Evolutionary conservation across 352 stramenopile species (phyloP), one percentile per base, ranked within the genome.

Genomic region (Phytophthora litchii): DNA sequence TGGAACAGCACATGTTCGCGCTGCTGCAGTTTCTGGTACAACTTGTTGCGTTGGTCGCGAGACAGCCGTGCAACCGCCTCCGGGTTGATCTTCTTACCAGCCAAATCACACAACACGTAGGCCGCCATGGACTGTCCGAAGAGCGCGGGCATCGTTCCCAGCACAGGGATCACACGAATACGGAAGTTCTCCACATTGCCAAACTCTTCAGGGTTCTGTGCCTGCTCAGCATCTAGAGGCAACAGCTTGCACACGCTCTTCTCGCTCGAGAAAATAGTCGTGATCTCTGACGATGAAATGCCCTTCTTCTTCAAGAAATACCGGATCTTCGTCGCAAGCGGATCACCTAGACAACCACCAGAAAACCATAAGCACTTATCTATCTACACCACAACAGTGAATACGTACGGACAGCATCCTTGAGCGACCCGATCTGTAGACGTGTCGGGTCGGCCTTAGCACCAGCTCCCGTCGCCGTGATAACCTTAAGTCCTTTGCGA

Each of bases 121-220:
- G 95, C 86, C 2, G 97, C 97, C 78, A 99, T 96, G 17, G 95
- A 88, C 69, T 99, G 95, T n/a, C 97, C 96, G 72, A 99, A 98
- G 51, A 99, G 96, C 29, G 97, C 96, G 0, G 97, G 97, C 73
- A 89, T 91, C 55, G 76, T 91, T 25, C 97, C 96, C 7, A 99
- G 72, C 19, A 99, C 97, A 0, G 96, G 96, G 45, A 99, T 92
- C 21, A 99, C 90, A 21, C 97, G 91, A 38, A 99, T 90, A 32
- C 97, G 85, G 71, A 99, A 98, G 53, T 98, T 96, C 54, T 98
- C 94, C 20, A 99, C 88, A 48, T 92, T 96, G 51, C 96, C 97
- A 80, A 98, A 99, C 49, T 98, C 86, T 19, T 83, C 74, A n/a
- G 89, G 87, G 21, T 92, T 89, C 16, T 85, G 78, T 4, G 58